Evolutionary conservation across 495 filamentous ascomycete species (phyloP), one percentile per base, ranked within the genome.

Genomic region (Trichocladium uniseriatum): DNA sequence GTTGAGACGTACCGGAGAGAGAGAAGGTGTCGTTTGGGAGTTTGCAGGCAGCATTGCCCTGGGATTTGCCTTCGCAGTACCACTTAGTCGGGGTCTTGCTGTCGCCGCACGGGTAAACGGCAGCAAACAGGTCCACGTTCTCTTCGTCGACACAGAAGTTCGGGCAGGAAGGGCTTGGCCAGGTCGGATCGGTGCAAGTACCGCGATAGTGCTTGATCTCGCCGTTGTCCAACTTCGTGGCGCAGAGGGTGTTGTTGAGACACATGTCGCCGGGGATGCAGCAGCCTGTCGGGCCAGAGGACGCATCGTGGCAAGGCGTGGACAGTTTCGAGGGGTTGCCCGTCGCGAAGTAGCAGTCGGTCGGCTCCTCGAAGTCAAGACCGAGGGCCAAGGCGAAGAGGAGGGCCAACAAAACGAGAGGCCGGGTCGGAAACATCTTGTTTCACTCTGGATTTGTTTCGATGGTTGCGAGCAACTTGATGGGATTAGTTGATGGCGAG

Each of bases 171-270:
- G 37, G 15, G 24, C 18, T 16, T 8, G n/a, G 11, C 51, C 51
- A 48, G 1, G 2, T 28, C 15, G 20, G 10, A 32, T 43, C 39
- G 42, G 15, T 19, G 39, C 55, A 57, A 16, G 37, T 35, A 5
- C 55, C 55, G 6, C 51, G 55, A 35, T 57, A 57, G 37, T 24
- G 46, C 8, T 6, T 11, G 7, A 20, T 1, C 1, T 24, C 18
- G 13, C 28, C 21, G 27, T 1, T 10, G 0, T 7, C 15, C 7
- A 14, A 3, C 6, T 18, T 15, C 2, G 1, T 10, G 11, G 32
- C 44, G 42, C 54, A 57, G 37, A 57, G 21, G 0, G 28, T n/a
- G 43, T 47, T 53, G 20, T 31, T 37, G 18, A 47, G 38, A 24
- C 54, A 57, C 0, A 22, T 3, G 28, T 57, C 36, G 20, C 50